Base-by-base conservation (phyloP, 1,139 yeast species). In the Kodamaea arcana region DNA sequence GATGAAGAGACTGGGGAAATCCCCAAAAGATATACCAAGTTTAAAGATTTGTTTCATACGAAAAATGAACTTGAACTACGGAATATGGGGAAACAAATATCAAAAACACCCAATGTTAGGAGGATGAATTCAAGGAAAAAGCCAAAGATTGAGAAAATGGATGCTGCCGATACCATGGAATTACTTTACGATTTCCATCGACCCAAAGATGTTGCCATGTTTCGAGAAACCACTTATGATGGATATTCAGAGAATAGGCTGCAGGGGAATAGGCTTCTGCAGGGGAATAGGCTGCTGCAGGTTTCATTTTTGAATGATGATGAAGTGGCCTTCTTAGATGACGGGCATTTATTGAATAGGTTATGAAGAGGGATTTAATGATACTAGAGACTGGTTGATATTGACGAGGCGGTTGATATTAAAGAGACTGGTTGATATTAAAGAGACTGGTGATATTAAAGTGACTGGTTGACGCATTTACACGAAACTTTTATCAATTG, bases 21-120 rank as follows among this genome's bases (percentile, higher is more conserved):
- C 15, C 34, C 31, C 14, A 23, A 32, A 20, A 26, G 30, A 11
- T 20, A 32, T 20, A 13, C 15, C 6, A 22, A 24, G 21, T 29
- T 31, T 24, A 37, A 32, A 24, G 37, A 43, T 10, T 30, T 35
- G 14, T 41, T 42, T 32, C 45, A 42, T 22, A 25, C 40, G 4
- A 34, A 44, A 24, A 31, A 48, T 24, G 66, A 63, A 40, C 52
- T 56, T 23, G 61, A 56, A 34, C 46, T 64, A 34, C 44, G 65
- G 27, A 53, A 47, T 33, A 44, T 64, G 26, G 69, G 70, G 2
- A 62, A 59, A 41, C 48, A 62, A 7, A 45, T 64, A 13, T 43
- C 47, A 10, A 39, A 41, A 27, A 46, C 43, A 25, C 30, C 44
- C 2, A 37, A 42, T 14, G 46, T 44, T 12, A 38, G 48, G 14